Evolutionary conservation across 2,329 filamentous ascomycete species (phyloP), one percentile per base, ranked within the genome.

Genomic region (Pseudogymnoascus sp.): DNA sequence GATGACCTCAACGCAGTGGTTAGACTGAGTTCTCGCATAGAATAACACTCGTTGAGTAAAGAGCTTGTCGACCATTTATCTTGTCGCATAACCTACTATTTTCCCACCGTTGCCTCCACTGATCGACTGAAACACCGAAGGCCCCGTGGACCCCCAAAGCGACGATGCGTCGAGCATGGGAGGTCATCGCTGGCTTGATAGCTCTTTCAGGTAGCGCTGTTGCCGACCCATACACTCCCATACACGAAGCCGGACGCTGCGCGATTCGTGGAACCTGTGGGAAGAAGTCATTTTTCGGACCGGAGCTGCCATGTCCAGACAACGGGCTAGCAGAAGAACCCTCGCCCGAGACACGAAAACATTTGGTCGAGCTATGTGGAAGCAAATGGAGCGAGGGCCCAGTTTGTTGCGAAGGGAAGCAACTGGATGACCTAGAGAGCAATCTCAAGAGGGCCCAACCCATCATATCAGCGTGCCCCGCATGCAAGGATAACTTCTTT

Each of bases 401-500:
- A 2, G 88, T 98, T 10, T 99, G 95, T 79, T 99, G 95, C 75
- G 84, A 84, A 61, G 79, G 85, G 60, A 88, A 90, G 48, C 95
- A 98, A 83, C 81, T 99, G 64, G 85, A 90, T 70, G 82, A 89
- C 1, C 85, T 99, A 67, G 88, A 90, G 71, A 88, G 85, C 66
- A 96, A 96, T 72, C 83, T 99, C 65, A 89, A 90, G 69, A 91
- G 91, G 21, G 93, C 92, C 1, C 92, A 93, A 70, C 87, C 89
- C 65, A 89, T 99, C 73, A 92, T 99, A 74, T 88, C 92, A 25
- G 92, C 92, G 8, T 99, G 95, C 75, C 95, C 95, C 1, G 95
- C 96, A 34, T 99, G 95, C 83, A 96, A 95, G 77, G 89, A 93
- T 71, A 99, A 99, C 80, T 99, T 99, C 80, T 98, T 91, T 81